Evolutionary conservation across 208 protist genomes (phyloP).

Genomic region (Leishmania braziliensis): DNA sequence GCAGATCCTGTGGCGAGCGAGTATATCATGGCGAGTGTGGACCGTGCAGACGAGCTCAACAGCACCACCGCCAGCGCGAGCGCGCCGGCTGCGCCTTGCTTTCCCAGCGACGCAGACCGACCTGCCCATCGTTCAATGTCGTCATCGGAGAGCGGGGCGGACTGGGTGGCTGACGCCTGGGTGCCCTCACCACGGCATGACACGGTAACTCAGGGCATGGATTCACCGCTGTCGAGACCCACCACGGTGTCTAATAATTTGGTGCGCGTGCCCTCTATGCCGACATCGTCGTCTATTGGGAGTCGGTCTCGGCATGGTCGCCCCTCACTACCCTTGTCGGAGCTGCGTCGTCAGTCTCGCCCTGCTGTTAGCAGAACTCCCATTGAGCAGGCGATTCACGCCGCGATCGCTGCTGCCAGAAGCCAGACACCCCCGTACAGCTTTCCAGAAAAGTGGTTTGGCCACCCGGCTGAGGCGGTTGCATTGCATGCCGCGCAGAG

Average conservation of each 20-base stretch:
- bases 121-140: background rate
- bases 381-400: background rate
- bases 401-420: background rate
- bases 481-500: background rate
- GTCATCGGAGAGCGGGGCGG: background rate
- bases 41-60: slow-evolving; percentile 14
- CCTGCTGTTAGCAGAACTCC: background rate
- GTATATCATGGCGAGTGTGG: slow-evolving; percentile 20
- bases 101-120: background rate
- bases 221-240: background rate
- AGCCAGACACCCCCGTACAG: slow-evolving; percentile 1
- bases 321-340: background rate
- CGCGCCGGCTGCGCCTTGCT: background rate
- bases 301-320: background rate
- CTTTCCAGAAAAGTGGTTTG: slow-evolving; percentile 1
- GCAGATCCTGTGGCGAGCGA: slow-evolving; percentile 24
- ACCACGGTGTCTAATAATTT: background rate
- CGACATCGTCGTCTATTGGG: background rate
- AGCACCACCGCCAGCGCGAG: background rate
- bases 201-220: background rate
- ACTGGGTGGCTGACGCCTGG: background rate
- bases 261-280: background rate
- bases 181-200: background rate
- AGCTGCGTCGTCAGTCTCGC: background rate
- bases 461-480: background rate